phyloP scores from a whole-genome alignment of 257 asterid genomes.

The Solanum paucissectum region DNA sequence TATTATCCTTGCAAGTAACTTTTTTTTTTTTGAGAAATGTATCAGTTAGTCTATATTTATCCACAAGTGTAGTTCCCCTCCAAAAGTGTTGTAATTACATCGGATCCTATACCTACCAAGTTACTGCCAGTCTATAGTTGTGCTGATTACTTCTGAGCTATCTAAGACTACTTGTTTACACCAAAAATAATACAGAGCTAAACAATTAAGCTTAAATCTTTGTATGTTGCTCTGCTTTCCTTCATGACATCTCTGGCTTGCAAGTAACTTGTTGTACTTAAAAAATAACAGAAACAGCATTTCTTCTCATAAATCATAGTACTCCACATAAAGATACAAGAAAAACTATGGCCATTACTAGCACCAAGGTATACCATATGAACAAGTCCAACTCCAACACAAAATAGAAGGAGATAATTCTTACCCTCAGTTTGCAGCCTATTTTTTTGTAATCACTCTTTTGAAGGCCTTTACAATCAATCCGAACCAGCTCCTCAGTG shows the following conservation, averaged over 20 bases:
- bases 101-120: no score
- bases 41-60: no score
- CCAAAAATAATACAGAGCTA: no score
- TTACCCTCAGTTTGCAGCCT: conserved; percentile 89
- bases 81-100: no score
- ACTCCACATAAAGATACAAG: background rate
- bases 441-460: conserved; percentile 78
- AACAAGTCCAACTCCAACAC: background rate
- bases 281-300: background rate
- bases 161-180: no score
- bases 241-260: no score
- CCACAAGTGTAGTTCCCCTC: no score
- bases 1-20: background rate
- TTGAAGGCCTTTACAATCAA: conserved; percentile 80
- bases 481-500: conserved; percentile 62
- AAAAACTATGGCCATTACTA: background rate
- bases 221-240: no score
- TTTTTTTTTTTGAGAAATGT: no score
- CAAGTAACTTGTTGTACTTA: background rate
- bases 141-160: no score
- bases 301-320: background rate
- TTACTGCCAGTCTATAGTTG: no score
- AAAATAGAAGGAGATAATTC: background rate
- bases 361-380: background rate
- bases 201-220: no score